A percentile compares a stretch with the other conserved stretches of the same genome.
Conservation (phyloP, 345 rosid species). For the Trapa bicornis region DNA sequence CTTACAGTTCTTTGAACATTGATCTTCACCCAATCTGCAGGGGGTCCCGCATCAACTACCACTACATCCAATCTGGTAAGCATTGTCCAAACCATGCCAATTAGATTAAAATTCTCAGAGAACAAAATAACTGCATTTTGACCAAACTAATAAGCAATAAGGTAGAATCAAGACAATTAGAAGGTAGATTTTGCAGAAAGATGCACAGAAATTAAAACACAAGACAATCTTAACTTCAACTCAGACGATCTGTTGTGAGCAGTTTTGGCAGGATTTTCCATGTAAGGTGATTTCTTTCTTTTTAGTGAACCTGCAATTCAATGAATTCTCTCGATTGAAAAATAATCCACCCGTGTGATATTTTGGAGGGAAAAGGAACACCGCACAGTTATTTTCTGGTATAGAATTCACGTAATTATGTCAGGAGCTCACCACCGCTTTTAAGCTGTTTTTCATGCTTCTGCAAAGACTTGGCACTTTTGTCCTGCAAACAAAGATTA, state of each 20-base stretch:
- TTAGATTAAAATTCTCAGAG: background rate
- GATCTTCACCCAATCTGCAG: conserved; percentile 74
- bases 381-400: background rate
- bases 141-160: background rate
- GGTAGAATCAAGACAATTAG: background rate
- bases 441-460: conserved; percentile 54
- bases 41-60: conserved; percentile 45
- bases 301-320: conserved; percentile 45
- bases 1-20: conserved; percentile 59
- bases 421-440: conserved; percentile 36
- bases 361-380: too few species aligned
- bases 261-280: conserved; percentile 37
- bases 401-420: background rate
- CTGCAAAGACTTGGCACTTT: conserved; percentile 22
- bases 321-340: conserved; percentile 9
- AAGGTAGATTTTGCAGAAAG: background rate
- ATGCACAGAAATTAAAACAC: background rate
- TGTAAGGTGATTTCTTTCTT: conserved; percentile 51
- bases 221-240: conserved; percentile 44
- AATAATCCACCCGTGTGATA: background rate
- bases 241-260: conserved; percentile 35
- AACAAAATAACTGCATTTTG: background rate
- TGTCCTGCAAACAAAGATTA: conserved; percentile 29
- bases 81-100: background rate
- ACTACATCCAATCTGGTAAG: conserved; percentile 34